phyloP scores from a whole-genome alignment of 192 early-diverging fungal genomes.

The Gamsiella multidivaricata region DNA sequence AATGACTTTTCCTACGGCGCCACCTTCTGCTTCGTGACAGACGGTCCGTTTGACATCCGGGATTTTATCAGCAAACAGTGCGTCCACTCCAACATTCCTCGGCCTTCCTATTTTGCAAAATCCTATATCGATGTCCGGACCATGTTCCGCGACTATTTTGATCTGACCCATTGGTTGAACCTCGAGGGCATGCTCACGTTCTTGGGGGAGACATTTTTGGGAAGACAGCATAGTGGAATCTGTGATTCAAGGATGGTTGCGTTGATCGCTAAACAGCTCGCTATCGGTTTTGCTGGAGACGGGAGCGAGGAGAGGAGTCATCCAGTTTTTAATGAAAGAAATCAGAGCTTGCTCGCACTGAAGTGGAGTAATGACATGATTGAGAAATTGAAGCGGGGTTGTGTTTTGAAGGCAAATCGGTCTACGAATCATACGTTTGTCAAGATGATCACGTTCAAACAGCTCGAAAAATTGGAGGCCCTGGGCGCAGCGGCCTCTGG shows the following conservation, averaged over 20 bases:
- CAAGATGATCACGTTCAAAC: constrained; percentile 34
- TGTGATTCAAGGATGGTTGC: constrained; percentile 87
- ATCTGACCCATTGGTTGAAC: constrained; percentile 56
- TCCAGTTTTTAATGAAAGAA: constrained; percentile 19
- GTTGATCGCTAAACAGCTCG: constrained; percentile 70
- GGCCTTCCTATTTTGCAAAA: constrained; percentile 70
- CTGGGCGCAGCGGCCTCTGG: background rate
- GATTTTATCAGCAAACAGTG: constrained; percentile 89
- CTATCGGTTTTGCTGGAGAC: constrained; percentile 32
- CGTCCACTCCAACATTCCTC: constrained; percentile 56
- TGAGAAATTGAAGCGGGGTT: constrained; percentile 17
- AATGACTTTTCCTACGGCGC: constrained; percentile 38
- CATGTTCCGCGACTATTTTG: constrained; percentile 67
- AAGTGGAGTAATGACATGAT: constrained; percentile 24
- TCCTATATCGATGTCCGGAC: constrained; percentile 76
- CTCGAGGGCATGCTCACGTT: constrained; percentile 72
- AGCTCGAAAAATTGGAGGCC: constrained; percentile 14
- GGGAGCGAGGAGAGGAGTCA: background rate
- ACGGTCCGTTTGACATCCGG: constrained; percentile 85
- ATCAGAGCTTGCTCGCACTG: constrained; percentile 5
- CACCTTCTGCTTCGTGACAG: constrained; percentile 47
- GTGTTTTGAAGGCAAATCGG: constrained; percentile 41
- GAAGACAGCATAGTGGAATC: constrained; percentile 81
- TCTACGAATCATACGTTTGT: constrained; percentile 15
- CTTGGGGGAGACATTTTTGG: constrained; percentile 74